A percentile compares a stretch with the other conserved stretches of the same genome.
Conservation (phyloP, 164 flowering plant species). For the Tetrastigma voinierianum region DNA sequence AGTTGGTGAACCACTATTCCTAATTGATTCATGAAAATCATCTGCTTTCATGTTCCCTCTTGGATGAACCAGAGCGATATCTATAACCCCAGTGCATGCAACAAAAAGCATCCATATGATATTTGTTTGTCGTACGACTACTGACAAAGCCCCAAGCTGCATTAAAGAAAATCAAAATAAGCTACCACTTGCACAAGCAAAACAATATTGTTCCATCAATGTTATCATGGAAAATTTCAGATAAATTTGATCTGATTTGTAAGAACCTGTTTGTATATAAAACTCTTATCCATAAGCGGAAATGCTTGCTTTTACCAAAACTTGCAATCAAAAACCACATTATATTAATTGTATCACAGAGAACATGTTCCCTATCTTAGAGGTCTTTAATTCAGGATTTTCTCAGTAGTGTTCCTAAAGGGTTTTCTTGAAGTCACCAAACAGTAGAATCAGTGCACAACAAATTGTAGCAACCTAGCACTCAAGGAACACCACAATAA, state of each 20-base stretch:
- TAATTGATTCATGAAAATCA: constrained; percentile 19
- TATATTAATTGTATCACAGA: too few species aligned
- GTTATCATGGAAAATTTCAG: not conserved
- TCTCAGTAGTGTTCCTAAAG: not conserved
- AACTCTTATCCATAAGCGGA: not conserved
- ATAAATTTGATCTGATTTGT: not conserved
- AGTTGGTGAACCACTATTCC: constrained; percentile 15
- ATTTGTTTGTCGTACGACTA: constrained; percentile 85
- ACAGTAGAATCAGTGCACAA: not conserved
- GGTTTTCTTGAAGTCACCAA: not conserved
- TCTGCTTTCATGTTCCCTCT: constrained; percentile 22
- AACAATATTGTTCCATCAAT: not conserved
- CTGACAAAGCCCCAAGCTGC: constrained; percentile 78
- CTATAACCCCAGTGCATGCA: constrained; percentile 60
- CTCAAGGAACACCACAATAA: not conserved
- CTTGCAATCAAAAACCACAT: not conserved
- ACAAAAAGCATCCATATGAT: constrained; percentile 86
- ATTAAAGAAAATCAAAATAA: constrained; percentile 11
- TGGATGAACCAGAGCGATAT: constrained; percentile 27
- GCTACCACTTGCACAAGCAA: not conserved
- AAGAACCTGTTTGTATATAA: not conserved
- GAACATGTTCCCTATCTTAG: too few species aligned
- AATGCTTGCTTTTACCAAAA: not conserved
- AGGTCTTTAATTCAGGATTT: too few species aligned
- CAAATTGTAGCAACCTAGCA: not conserved